Evolutionary conservation across 1,284 basidiomycete genomes (phyloP).

Genomic region (Fistulina hepatica): DNA sequence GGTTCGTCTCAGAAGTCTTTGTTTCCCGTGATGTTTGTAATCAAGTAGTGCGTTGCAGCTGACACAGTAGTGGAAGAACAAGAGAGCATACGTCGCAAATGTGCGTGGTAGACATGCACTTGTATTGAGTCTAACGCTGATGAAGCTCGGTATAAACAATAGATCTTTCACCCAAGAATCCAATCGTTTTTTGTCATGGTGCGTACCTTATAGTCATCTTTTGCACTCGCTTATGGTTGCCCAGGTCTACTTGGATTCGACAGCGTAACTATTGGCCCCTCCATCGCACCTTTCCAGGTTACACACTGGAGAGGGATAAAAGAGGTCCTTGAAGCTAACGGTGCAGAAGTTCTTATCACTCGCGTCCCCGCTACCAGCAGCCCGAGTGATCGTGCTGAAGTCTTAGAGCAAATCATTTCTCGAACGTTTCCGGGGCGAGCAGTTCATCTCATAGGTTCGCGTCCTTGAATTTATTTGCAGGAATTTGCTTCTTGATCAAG

Average conservation of each 20-base stretch:
- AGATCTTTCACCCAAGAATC: constrained; percentile 71
- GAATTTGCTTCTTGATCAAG: constrained; percentile 1
- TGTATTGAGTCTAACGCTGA: constrained; percentile 7
- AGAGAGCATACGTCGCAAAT: constrained; percentile 53
- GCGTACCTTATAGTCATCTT: too few relatives aligned
- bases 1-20: too few relatives aligned
- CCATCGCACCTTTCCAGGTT: constrained; percentile 74
- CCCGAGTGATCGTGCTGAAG: constrained; percentile 77
- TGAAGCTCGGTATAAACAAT: constrained; percentile 3
- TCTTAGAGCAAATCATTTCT: constrained; percentile 73
- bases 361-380: constrained; percentile 86
- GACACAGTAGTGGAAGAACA: constrained; percentile 42
- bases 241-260: not conserved
- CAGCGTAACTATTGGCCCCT: constrained; percentile 29
- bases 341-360: constrained; percentile 84
- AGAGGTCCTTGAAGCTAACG: constrained; percentile 80
- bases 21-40: too few relatives aligned
- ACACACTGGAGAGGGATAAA: constrained; percentile 93
- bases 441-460: constrained; percentile 75
- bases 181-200: constrained; percentile 90
- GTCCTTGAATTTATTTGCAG: too few relatives aligned
- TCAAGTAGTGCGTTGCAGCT: too few relatives aligned
- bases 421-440: constrained; percentile 69
- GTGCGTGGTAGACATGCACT: constrained; percentile 31
- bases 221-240: constrained; percentile 59